Evolutionary conservation across 345 rosid genomes (phyloP), one percentile per base, ranked within the genome.

Genomic region (Corchorus olitorius): DNA sequence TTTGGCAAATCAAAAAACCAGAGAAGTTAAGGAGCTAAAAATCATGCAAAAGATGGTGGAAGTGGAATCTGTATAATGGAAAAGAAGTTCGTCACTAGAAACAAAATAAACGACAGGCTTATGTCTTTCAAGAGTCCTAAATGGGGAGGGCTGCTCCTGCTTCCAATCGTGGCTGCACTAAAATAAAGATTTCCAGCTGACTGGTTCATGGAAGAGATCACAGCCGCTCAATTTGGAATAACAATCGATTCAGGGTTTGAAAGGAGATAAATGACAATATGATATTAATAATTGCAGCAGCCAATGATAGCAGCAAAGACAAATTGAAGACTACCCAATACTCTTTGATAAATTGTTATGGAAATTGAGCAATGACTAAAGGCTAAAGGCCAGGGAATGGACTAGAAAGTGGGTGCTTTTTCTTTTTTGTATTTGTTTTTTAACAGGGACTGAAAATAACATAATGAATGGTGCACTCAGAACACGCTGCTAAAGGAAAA

Each of bases 221-320:
- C 14, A 52, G 60, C 73, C 73, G 60, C 45, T 70, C 60, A 70
- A 52, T 33, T 70, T 70, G 73, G 73, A 70, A 52, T 0, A 17
- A 34, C 17, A 70, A 52, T 70, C 13, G 73, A 70, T 70, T 70
- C 60, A 70, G 27, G 16, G 9, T 70, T 70, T 52, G 60, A 70
- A 70, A 34, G 16, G 16, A 52, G 53, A 19, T 11, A 56, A 56
- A 56, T 56, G 61, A 20, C 61, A 56, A 56, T 56, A 56, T 56
- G 61, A 20, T 20, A 50, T 33, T 6, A 70, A 70, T 70, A 70
- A 70, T 70, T 70, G 73, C 61, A 70, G 73, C 22, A 50, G 27
- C 60, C 73, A 69, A 69, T 69, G 73, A 69, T 69, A 50, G 15
- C 73, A 33, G 60, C 73, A 52, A 52, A 70, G 73, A 70, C 73